A percentile compares a stretch with the other conserved stretches of the same genome.
phyloP scores from a whole-genome alignment of 495 filamentous ascomycete species.

The Antarctomyces pellizariae region DNA sequence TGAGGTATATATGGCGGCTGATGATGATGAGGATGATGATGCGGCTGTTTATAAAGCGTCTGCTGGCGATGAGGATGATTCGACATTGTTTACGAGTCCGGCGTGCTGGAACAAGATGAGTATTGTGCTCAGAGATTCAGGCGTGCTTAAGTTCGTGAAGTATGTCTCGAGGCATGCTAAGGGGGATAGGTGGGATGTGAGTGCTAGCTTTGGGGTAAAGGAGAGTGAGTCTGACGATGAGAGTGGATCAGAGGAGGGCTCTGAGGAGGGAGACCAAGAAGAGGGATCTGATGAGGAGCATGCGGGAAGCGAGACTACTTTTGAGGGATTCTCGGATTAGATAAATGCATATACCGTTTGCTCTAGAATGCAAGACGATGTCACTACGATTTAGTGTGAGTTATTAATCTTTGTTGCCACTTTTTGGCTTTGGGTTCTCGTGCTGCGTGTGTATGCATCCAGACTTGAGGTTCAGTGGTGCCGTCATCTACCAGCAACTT shows the following conservation, averaged over 20 bases:
- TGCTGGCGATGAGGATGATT: conserved; percentile 60
- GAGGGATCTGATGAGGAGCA: not conserved
- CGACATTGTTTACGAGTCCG: conserved; percentile 71
- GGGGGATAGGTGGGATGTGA: conserved; percentile 86
- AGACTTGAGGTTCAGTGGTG: too few species aligned
- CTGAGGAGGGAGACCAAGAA: not conserved
- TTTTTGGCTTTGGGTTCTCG: too few species aligned
- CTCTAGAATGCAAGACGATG: too few species aligned
- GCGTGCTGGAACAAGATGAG: conserved; percentile 77
- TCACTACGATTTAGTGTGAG: too few species aligned
- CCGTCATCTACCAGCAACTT: too few species aligned
- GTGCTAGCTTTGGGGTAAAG: conserved; percentile 38
- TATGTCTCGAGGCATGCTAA: conserved; percentile 64
- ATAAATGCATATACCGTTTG: too few species aligned
- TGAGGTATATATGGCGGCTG: conserved; percentile 79
- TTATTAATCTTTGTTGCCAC: too few species aligned
- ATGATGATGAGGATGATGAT: conserved; percentile 51
- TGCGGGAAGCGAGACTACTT: too few species aligned
- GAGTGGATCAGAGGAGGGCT: conserved; percentile 2
- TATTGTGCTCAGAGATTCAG: conserved; percentile 71
- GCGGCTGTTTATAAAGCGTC: conserved; percentile 66
- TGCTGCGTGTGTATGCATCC: too few species aligned
- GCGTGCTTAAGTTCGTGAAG: conserved; percentile 81
- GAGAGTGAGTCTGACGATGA: conserved; percentile 16
- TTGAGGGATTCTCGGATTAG: too few species aligned